These are phyloP conservation scores for Endogone sp. DNA, from an alignment of 192 early-diverging fungal species.

Conservation along the genomic window DNA sequence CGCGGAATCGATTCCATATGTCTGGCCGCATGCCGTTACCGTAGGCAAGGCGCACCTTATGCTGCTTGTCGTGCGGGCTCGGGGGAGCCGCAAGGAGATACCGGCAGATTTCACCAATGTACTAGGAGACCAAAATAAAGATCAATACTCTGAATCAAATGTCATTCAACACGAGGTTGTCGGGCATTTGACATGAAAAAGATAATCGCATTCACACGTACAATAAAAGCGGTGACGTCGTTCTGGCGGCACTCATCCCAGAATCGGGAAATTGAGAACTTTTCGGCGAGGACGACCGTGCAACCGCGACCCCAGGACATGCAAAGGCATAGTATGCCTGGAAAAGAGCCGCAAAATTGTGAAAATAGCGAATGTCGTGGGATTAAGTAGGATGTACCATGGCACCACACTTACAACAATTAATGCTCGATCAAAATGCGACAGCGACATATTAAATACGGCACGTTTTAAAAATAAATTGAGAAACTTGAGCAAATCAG, in stretches of 20 bases:
- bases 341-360: too few relatives aligned
- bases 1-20: slow-evolving; percentile 58
- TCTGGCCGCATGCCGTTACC: slow-evolving; percentile 72
- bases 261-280: slow-evolving; percentile 49
- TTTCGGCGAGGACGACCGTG: slow-evolving; percentile 46
- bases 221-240: slow-evolving; percentile 39
- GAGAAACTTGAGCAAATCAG: too few relatives aligned
- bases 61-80: slow-evolving; percentile 42
- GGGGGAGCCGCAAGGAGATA: slow-evolving; percentile 54
- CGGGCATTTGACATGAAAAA: too few relatives aligned
- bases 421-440: too few relatives aligned
- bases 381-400: too few relatives aligned
- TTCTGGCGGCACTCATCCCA: slow-evolving; percentile 46
- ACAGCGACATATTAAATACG: too few relatives aligned
- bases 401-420: neutral
- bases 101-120: slow-evolving; percentile 68
- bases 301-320: slow-evolving; percentile 27
- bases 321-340: too few relatives aligned
- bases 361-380: too few relatives aligned
- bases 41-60: slow-evolving; percentile 49
- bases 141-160: slow-evolving; percentile 2
- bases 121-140: slow-evolving; percentile 28
- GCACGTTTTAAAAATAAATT: too few relatives aligned
- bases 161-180: too few relatives aligned
- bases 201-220: too few relatives aligned